phyloP scores from a whole-genome alignment of 306 rosid species.

The Hippophae tibetana region DNA sequence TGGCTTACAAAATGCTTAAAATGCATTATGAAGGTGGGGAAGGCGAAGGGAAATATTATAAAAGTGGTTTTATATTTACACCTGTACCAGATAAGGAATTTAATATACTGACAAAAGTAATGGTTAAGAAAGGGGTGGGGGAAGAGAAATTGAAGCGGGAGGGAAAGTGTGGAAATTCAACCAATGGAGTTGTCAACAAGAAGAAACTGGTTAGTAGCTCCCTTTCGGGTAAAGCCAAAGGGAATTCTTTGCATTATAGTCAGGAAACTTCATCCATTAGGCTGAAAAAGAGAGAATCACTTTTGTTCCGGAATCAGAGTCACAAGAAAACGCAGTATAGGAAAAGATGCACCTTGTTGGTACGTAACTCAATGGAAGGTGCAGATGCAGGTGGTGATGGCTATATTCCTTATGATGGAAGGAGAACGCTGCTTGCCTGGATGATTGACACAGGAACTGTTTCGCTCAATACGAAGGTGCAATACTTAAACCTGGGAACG shows the following conservation, averaged over 20 bases:
- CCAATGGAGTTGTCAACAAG: slow-evolving; percentile 17
- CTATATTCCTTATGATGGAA: slow-evolving; percentile 62
- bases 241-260: slow-evolving; percentile 23
- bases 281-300: slow-evolving; percentile 21
- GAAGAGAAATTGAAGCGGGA: slow-evolving; percentile 15
- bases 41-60: slow-evolving; percentile 41
- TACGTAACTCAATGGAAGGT: slow-evolving; percentile 51
- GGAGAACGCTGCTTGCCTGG: slow-evolving; percentile 77
- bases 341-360: slow-evolving; percentile 52
- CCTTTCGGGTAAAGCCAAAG: slow-evolving; percentile 32
- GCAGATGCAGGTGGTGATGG: slow-evolving; percentile 64
- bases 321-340: slow-evolving; percentile 41
- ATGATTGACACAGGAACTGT: slow-evolving; percentile 79
- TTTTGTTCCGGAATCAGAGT: slow-evolving; percentile 31
- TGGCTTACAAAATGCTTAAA: slow-evolving; percentile 70
- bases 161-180: slow-evolving; percentile 21
- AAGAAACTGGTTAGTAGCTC: slow-evolving; percentile 35
- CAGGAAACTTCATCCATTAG: slow-evolving; percentile 19
- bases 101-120: slow-evolving; percentile 39
- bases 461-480: slow-evolving; percentile 53
- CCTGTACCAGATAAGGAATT: slow-evolving; percentile 67
- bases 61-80: slow-evolving; percentile 55
- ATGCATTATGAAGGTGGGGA: slow-evolving; percentile 49
- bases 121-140: slow-evolving; percentile 18
- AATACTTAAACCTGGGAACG: slow-evolving; percentile 35